Percentiles rank a stretch among this genome's conserved stretches.
phyloP scores from a whole-genome alignment of 2,329 filamentous ascomycete genomes.

The Colletotrichum eremochloae region DNA sequence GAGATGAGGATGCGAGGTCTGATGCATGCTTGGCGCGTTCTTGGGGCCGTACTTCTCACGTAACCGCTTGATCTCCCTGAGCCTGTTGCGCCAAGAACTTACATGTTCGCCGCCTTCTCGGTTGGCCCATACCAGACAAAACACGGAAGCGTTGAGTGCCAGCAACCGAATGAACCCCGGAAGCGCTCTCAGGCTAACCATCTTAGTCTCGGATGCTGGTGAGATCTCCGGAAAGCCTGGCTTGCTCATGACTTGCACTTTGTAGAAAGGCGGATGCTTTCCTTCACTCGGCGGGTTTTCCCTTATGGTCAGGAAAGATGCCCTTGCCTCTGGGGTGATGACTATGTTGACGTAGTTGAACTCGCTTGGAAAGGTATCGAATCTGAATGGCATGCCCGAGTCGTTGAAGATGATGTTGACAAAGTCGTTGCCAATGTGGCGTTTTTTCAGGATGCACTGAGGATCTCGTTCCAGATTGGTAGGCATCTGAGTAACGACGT shows the following conservation, averaged over 20 bases:
- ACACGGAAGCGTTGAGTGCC: slow-evolving; percentile 93
- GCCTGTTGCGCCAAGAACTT: slow-evolving; percentile 88
- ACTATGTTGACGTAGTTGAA: slow-evolving; percentile 99
- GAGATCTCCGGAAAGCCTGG: slow-evolving; percentile 93
- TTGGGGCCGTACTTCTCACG: slow-evolving; percentile 75
- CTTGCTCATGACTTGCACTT: slow-evolving; percentile 89
- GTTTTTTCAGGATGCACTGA: slow-evolving; percentile 86
- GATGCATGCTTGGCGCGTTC: slow-evolving; percentile 51
- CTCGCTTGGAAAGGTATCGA: slow-evolving; percentile 92
- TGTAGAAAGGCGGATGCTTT: slow-evolving; percentile 76
- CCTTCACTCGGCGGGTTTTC: slow-evolving; percentile 54
- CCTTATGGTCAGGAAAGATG: slow-evolving; percentile 78
- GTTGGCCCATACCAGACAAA: slow-evolving; percentile 89
- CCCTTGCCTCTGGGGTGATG: slow-evolving; percentile 87
- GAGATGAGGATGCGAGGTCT: slow-evolving; percentile 42
- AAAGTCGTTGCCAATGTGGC: slow-evolving; percentile 96
- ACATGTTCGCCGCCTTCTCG: slow-evolving; percentile 84
- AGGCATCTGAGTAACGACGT: slow-evolving; percentile 97
- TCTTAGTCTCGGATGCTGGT: slow-evolving; percentile 88
- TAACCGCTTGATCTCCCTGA: slow-evolving; percentile 86
- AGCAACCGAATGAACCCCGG: slow-evolving; percentile 89
- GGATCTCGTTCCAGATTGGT: slow-evolving; percentile 83
- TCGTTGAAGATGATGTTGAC: slow-evolving; percentile 99
- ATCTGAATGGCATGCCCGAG: slow-evolving; percentile 88
- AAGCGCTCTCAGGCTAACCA: slow-evolving; percentile 85